phyloP scores from a whole-genome alignment of 257 asterid genomes.

The Cynanchum wilfordii region DNA sequence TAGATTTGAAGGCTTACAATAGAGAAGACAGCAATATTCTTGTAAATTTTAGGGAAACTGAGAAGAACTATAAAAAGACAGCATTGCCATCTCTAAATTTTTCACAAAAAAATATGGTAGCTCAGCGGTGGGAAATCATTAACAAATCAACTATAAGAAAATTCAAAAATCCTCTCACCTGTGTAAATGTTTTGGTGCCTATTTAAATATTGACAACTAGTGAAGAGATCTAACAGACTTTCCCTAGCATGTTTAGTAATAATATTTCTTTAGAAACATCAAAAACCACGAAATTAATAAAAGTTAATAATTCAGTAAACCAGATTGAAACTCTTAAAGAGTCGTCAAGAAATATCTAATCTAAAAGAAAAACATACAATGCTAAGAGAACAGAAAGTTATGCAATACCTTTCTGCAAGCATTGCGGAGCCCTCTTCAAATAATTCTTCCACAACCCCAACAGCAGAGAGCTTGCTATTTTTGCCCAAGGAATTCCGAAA shows the following conservation, averaged over 20 bases:
- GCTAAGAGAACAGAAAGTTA: neutral
- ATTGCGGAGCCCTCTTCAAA: conserved; percentile 99
- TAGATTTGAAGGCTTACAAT: neutral
- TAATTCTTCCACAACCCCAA: conserved; percentile 92
- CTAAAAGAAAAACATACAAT: neutral
- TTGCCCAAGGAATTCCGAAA: conserved; percentile 42
- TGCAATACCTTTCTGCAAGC: conserved; percentile 91
- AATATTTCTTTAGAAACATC: neutral
- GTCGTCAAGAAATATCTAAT: neutral
- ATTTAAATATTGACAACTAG: neutral
- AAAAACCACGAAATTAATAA: neutral
- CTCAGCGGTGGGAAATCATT: too few relatives aligned
- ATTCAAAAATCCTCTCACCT: neutral
- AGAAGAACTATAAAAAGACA: neutral
- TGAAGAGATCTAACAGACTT: neutral
- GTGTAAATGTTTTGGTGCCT: neutral
- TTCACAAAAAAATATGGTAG: neutral
- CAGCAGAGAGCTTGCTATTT: conserved; percentile 73
- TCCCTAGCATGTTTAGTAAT: neutral
- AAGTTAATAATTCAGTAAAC: conserved; percentile 5
- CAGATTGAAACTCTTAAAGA: neutral
- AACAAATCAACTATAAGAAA: neutral
- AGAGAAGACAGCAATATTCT: too few relatives aligned
- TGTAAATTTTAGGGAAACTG: neutral
- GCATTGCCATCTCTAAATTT: neutral